Evolutionary conservation across 148 eudicot genomes (phyloP).

Genomic region (Camellia lanceoleosa): DNA sequence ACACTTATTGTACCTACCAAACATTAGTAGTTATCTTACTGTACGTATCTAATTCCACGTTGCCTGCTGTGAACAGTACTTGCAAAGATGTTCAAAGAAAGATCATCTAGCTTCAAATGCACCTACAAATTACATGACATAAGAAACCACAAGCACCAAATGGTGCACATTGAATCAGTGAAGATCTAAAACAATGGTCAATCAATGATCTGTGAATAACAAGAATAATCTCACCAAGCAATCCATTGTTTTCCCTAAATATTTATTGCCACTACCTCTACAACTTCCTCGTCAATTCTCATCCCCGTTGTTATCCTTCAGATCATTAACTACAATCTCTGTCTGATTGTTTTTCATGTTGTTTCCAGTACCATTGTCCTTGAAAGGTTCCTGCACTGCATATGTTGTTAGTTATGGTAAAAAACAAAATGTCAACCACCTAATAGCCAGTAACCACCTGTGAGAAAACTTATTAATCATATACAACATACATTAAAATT

Average conservation of each 20-base stretch:
- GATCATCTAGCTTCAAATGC: background rate
- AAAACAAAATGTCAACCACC: background rate
- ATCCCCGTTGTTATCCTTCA: background rate
- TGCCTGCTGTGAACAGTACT: background rate
- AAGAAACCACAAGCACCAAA: background rate
- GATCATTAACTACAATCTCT: background rate
- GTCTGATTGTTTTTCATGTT: slow-evolving; percentile 6
- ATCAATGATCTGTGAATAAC: background rate
- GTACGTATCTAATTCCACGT: background rate
- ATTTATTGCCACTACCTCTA: background rate
- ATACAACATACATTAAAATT: background rate
- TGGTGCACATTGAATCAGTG: background rate
- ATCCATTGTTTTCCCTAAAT: background rate
- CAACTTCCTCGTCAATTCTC: background rate
- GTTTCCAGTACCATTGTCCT: slow-evolving; percentile 20
- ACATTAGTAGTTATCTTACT: background rate
- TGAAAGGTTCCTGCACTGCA: slow-evolving; percentile 26
- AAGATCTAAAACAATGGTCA: background rate
- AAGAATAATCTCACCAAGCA: background rate
- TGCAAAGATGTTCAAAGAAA: slow-evolving; percentile 1
- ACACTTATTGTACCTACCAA: background rate
- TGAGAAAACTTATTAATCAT: background rate
- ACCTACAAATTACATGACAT: slow-evolving; percentile 10
- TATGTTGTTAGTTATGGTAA: background rate
- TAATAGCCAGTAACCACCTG: background rate